Evolutionary conservation across 768 basidiomycete species (phyloP).

Genomic region (Tylopilus balloui): DNA sequence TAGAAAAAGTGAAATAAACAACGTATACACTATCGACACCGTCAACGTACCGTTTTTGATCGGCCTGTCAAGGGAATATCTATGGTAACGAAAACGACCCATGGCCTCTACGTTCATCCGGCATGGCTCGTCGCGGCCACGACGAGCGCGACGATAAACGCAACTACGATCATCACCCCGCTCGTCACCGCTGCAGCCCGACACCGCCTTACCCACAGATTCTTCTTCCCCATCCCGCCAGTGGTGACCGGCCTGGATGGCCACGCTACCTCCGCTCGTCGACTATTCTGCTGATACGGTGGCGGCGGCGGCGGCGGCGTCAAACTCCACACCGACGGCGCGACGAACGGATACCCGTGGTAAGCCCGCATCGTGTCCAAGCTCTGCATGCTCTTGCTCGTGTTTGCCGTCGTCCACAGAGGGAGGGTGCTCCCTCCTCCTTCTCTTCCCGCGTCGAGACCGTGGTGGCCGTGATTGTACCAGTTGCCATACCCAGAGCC

Average conservation of each 20-base stretch:
- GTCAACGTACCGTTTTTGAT: neutral
- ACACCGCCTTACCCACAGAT: slow-evolving; percentile 43
- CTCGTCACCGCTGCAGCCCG: slow-evolving; percentile 59
- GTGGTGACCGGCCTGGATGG: slow-evolving; percentile 19
- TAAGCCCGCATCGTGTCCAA: slow-evolving; percentile 43
- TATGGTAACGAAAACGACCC: neutral
- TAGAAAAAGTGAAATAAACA: neutral
- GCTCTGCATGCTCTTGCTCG: slow-evolving; percentile 40
- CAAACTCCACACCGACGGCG: slow-evolving; percentile 41
- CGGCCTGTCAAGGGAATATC: neutral
- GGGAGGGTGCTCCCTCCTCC: slow-evolving; percentile 37
- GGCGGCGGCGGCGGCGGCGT: slow-evolving; percentile 21
- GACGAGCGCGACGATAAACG: slow-evolving; percentile 49
- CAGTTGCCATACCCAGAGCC: slow-evolving; percentile 1
- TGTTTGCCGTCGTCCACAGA: slow-evolving; percentile 34
- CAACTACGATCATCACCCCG: slow-evolving; percentile 44
- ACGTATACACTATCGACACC: neutral
- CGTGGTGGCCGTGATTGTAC: slow-evolving; percentile 22
- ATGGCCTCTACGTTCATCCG: too few species aligned
- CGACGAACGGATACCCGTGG: slow-evolving; percentile 56
- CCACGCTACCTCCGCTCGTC: slow-evolving; percentile 16
- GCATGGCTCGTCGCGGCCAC: slow-evolving; percentile 16
- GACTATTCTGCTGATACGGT: slow-evolving; percentile 19
- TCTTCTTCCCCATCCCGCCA: slow-evolving; percentile 12
- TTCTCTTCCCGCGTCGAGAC: too few species aligned